phyloP scores from a whole-genome alignment of 208 protist genomes.

The Leishmania major region DNA sequence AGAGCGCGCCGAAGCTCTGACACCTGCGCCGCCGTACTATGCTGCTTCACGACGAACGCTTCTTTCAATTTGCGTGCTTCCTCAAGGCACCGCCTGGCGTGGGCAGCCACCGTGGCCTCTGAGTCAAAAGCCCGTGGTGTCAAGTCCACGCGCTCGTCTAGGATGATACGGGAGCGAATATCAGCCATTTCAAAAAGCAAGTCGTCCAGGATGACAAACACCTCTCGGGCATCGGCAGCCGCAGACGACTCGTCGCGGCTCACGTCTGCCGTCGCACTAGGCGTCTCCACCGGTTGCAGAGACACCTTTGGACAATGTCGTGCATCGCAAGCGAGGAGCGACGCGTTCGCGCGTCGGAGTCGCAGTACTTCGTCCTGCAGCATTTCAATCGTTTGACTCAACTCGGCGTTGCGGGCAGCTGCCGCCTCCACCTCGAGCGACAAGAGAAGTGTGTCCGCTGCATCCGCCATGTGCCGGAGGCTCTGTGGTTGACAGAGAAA shows the following conservation, averaged over 20 bases:
- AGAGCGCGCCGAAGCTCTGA: conserved; percentile 26
- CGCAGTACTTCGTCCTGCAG: conserved; percentile 34
- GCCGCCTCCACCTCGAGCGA: conserved; percentile 73
- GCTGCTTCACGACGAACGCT: conserved; percentile 15
- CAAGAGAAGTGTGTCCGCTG: conserved; percentile 55
- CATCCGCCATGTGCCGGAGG: conserved; percentile 1
- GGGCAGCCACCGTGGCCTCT: conserved; percentile 13
- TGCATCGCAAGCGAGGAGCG: not conserved
- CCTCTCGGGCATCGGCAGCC: conserved; percentile 16
- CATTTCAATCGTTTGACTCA: conserved; percentile 46
- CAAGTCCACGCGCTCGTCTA: conserved; percentile 13
- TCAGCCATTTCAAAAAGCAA: conserved; percentile 36
- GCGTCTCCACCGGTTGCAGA: not conserved
- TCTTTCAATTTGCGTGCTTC: conserved; percentile 29
- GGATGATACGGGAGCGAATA: conserved; percentile 20
- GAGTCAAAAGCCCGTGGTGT: conserved; percentile 13
- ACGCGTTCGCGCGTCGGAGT: not conserved
- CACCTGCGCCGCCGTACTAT: conserved; percentile 17
- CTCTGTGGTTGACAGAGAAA: not conserved
- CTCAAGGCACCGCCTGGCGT: conserved; percentile 21
- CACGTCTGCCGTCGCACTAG: not conserved
- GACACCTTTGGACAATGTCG: not conserved
- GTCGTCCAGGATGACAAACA: conserved; percentile 27
- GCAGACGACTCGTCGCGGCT: too few relatives aligned
- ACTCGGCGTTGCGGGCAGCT: conserved; percentile 69